These are phyloP conservation scores for Pharnaceum exiguum DNA, from an alignment of 148 eudicot species.

Conservation along the genomic window DNA sequence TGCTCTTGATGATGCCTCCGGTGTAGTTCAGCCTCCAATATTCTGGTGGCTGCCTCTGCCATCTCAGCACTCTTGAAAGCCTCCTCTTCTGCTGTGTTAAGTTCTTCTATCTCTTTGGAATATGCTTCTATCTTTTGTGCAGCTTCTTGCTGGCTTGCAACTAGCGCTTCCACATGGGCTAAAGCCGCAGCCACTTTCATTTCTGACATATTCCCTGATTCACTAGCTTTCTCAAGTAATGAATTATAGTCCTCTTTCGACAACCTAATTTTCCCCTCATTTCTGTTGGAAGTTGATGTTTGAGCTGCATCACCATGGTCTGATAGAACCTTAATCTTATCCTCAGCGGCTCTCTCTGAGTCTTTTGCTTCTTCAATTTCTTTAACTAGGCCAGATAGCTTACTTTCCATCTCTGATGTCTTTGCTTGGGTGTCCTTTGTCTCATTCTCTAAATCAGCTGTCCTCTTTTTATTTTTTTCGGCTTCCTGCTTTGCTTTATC, in stretches of 20 bases:
- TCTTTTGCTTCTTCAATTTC: constrained; percentile 66
- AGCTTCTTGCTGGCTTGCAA: constrained; percentile 43
- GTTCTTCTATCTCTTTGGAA: constrained; percentile 48
- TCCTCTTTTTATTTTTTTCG: constrained; percentile 30
- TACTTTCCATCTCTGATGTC: constrained; percentile 35
- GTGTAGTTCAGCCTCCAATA: constrained; percentile 54
- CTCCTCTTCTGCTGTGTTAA: constrained; percentile 50
- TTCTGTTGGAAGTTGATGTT: constrained; percentile 21
- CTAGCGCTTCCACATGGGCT: constrained; percentile 57
- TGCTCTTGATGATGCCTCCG: constrained; percentile 44
- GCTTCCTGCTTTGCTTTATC: constrained; percentile 35
- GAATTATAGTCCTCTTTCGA: constrained; percentile 41
- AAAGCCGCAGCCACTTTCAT: constrained; percentile 50
- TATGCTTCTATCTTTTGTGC: constrained; percentile 43
- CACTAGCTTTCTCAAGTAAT: constrained; percentile 43
- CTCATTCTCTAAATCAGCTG: constrained; percentile 28
- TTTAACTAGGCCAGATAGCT: constrained; percentile 32
- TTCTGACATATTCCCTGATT: constrained; percentile 38
- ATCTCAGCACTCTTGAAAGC: constrained; percentile 66
- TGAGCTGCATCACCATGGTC: constrained; percentile 14
- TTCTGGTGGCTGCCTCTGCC: constrained; percentile 52
- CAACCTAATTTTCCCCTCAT: constrained; percentile 33
- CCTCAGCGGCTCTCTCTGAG: constrained; percentile 41
- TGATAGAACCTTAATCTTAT: constrained; percentile 32
- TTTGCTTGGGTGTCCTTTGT: constrained; percentile 29